Evolutionary conservation across 2,329 filamentous ascomycete genomes (phyloP).

Genomic region (Escovopsis weberi): DNA sequence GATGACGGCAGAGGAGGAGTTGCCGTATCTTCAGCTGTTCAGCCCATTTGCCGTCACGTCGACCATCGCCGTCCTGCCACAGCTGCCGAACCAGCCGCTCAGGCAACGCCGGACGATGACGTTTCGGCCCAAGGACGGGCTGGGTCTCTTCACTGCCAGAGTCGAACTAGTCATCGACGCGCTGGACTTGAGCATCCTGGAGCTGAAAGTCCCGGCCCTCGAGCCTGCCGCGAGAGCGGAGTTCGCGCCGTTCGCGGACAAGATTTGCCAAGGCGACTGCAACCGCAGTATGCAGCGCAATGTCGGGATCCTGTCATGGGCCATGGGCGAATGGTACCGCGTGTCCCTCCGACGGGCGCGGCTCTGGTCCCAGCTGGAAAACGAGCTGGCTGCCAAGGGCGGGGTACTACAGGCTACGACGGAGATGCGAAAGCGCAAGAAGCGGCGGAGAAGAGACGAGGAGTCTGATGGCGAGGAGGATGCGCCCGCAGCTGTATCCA

Average conservation of each 20-base stretch:
- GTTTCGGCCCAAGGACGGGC: slow-evolving; percentile 24
- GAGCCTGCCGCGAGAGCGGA: slow-evolving; percentile 45
- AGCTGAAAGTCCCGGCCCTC: slow-evolving; percentile 38
- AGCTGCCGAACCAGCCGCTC: slow-evolving; percentile 18
- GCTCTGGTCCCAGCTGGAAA: slow-evolving; percentile 45
- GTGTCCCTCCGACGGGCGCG: slow-evolving; percentile 43
- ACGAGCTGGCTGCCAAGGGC: slow-evolving; percentile 26
- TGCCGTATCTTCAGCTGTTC: slow-evolving; percentile 58
- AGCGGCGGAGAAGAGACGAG: slow-evolving; percentile 10
- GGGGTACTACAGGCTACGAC: slow-evolving; percentile 11
- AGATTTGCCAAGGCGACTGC: slow-evolving; percentile 22
- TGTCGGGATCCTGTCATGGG: slow-evolving; percentile 47
- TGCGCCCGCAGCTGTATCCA: slow-evolving; percentile 1
- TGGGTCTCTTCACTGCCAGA: slow-evolving; percentile 41
- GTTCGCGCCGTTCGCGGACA: slow-evolving; percentile 37
- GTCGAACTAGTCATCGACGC: slow-evolving; percentile 45
- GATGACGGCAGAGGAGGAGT: slow-evolving; percentile 47
- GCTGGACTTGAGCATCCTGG: slow-evolving; percentile 32
- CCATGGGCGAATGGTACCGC: slow-evolving; percentile 53
- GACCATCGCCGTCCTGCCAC: slow-evolving; percentile 30
- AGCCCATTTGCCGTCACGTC: slow-evolving; percentile 51
- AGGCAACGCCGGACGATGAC: slow-evolving; percentile 43
- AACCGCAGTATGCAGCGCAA: slow-evolving; percentile 39
- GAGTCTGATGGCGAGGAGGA: slow-evolving; percentile 11
- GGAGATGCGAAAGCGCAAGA: slow-evolving; percentile 12